Percentiles rank a stretch among this genome's conserved stretches.
phyloP scores from a whole-genome alignment of 2,329 filamentous ascomycete species.

The Fusarium brachygibbosum region DNA sequence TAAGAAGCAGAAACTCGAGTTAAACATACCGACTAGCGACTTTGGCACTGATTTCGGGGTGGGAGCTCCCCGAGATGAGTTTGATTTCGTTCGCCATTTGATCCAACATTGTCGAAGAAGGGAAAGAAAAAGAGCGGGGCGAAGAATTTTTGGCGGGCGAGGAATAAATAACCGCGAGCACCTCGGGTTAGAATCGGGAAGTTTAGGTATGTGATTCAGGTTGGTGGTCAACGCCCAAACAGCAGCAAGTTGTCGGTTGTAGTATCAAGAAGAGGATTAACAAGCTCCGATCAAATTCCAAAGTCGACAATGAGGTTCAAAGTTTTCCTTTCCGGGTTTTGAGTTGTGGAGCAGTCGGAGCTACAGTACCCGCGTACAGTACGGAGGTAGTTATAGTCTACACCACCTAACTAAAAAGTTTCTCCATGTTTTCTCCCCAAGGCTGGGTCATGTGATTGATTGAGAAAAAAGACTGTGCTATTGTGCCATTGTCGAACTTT shows the following conservation, averaged over 20 bases:
- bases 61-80: slow-evolving; percentile 64
- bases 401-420: slow-evolving; percentile 3
- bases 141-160: slow-evolving; percentile 47
- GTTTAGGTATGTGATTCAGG: slow-evolving; percentile 42
- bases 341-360: slow-evolving; percentile 43
- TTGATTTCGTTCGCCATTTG: slow-evolving; percentile 68
- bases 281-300: slow-evolving; percentile 39
- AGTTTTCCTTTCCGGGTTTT: slow-evolving; percentile 46
- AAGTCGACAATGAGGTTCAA: slow-evolving; percentile 37
- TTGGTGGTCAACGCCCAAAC: slow-evolving; percentile 31
- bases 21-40: slow-evolving; percentile 60
- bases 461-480: not conserved
- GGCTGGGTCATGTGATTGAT: slow-evolving; percentile 44
- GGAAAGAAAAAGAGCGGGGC: slow-evolving; percentile 47
- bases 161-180: slow-evolving; percentile 45
- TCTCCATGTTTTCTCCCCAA: slow-evolving; percentile 2
- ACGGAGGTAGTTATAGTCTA: slow-evolving; percentile 6
- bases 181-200: slow-evolving; percentile 27
- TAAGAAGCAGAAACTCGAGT: slow-evolving; percentile 19
- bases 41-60: slow-evolving; percentile 62
- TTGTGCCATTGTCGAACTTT: not conserved
- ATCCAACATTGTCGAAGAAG: slow-evolving; percentile 54
- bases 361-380: slow-evolving; percentile 12
- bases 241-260: not conserved
- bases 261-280: slow-evolving; percentile 4